A percentile compares a stretch with the other conserved stretches of the same genome.
phyloP scores from a whole-genome alignment of 1,284 basidiomycete genomes.

The Boletus smithii region DNA sequence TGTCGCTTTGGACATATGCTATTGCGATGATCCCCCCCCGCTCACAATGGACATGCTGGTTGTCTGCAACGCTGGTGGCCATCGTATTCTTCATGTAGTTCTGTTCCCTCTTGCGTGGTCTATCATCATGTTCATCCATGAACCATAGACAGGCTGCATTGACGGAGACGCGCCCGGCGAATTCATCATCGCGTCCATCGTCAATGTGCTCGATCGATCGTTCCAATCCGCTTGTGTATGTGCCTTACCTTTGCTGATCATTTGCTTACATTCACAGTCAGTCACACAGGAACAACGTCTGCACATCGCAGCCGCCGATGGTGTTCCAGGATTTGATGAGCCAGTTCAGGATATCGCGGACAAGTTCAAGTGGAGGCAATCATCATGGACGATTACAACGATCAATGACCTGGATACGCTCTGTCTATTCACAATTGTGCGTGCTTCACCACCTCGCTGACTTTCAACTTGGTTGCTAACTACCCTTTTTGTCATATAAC shows the following conservation, averaged over 20 bases:
- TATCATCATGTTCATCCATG: neutral
- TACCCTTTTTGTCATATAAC: no score
- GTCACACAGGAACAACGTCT: slow-evolving; percentile 72
- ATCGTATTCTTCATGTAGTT: slow-evolving; percentile 84
- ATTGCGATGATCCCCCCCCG: slow-evolving; percentile 61
- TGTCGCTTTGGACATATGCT: slow-evolving; percentile 65
- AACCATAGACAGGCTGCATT: slow-evolving; percentile 63
- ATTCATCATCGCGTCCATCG: slow-evolving; percentile 82
- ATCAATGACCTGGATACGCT: slow-evolving; percentile 82
- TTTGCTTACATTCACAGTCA: slow-evolving; percentile 49
- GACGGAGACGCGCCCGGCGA: slow-evolving; percentile 82
- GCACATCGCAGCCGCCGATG: slow-evolving; percentile 83
- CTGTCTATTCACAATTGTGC: slow-evolving; percentile 79
- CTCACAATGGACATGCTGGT: slow-evolving; percentile 65
- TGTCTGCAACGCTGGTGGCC: slow-evolving; percentile 75
- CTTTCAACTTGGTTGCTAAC: no score
- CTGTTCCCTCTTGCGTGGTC: neutral
- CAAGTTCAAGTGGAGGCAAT: slow-evolving; percentile 57
- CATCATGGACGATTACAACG: slow-evolving; percentile 67
- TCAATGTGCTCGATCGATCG: slow-evolving; percentile 53
- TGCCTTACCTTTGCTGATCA: neutral
- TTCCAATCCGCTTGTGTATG: no score
- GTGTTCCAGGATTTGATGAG: slow-evolving; percentile 68
- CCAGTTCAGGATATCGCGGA: slow-evolving; percentile 63
- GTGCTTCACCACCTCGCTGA: slow-evolving; percentile 20